Conservation (phyloP, 208 protist genomes). For the Acanthamoeba triangularis region DNA sequence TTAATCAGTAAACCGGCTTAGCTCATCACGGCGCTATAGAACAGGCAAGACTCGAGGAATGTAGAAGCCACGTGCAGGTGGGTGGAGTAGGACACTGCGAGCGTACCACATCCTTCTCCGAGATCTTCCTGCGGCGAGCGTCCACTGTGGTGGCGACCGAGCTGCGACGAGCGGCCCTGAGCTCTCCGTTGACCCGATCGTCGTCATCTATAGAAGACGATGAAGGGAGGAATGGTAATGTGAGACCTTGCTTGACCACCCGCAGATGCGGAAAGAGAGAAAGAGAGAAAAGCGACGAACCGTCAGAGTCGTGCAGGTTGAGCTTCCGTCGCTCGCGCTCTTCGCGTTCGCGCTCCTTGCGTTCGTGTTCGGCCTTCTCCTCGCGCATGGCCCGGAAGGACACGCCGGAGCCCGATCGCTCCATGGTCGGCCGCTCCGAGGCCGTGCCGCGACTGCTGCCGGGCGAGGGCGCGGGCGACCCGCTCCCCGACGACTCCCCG, state of each 20-base stretch:
- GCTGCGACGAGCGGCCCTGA: not conserved
- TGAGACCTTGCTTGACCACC: not conserved
- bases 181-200: not conserved
- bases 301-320: not conserved
- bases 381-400: conserved; percentile 31
- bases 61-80: not conserved
- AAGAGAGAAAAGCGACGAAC: not conserved
- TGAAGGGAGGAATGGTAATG: not conserved
- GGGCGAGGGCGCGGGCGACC: not conserved
- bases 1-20: not conserved
- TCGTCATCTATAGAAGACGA: not conserved
- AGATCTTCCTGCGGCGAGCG: conserved; percentile 31
- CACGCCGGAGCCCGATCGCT: not conserved
- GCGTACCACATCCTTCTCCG: not conserved
- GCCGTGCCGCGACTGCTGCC: not conserved
- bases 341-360: not conserved
- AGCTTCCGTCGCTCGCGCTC: not conserved
- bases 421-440: too few species aligned
- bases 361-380: conserved; percentile 6
- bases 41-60: not conserved
- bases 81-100: not conserved
- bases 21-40: not conserved
- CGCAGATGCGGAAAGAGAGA: not conserved
- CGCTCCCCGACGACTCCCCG: not conserved
- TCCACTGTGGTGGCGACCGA: conserved; percentile 9